These are phyloP conservation scores for Geotrichum bryndzae DNA, from an alignment of 1,139 yeast species.

Conservation along the genomic window DNA sequence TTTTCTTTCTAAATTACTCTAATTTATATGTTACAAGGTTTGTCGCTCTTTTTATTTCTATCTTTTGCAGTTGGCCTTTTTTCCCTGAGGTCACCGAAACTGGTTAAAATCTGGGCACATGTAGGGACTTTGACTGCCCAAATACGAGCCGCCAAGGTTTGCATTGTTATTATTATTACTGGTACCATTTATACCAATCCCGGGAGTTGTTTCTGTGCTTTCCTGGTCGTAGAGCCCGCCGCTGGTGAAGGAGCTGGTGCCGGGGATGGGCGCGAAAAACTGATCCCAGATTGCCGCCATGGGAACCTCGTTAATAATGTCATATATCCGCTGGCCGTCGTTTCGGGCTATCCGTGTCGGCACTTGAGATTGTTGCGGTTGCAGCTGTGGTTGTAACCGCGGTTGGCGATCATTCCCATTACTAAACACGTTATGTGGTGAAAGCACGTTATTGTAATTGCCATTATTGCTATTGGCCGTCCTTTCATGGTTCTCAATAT, in stretches of 20 bases:
- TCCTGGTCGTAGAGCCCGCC: no score
- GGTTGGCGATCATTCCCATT: not conserved
- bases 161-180: no score
- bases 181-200: no score
- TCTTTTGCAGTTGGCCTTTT: not conserved
- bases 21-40: not conserved
- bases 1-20: no score
- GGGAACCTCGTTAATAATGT: slow-evolving; percentile 60
- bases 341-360: not conserved
- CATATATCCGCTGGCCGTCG: slow-evolving; percentile 54
- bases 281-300: slow-evolving; percentile 74
- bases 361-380: no score
- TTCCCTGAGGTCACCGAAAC: not conserved
- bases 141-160: not conserved
- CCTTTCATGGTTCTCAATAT: not conserved
- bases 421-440: not conserved
- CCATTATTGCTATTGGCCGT: not conserved
- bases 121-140: not conserved
- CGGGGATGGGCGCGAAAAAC: slow-evolving; percentile 39
- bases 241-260: no score
- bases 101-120: not conserved
- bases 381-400: not conserved
- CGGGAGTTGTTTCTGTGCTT: no score
- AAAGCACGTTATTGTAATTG: not conserved
- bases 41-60: not conserved